phyloP scores from a whole-genome alignment of 2,329 filamentous ascomycete genomes.

The Fusarium hainanense region DNA sequence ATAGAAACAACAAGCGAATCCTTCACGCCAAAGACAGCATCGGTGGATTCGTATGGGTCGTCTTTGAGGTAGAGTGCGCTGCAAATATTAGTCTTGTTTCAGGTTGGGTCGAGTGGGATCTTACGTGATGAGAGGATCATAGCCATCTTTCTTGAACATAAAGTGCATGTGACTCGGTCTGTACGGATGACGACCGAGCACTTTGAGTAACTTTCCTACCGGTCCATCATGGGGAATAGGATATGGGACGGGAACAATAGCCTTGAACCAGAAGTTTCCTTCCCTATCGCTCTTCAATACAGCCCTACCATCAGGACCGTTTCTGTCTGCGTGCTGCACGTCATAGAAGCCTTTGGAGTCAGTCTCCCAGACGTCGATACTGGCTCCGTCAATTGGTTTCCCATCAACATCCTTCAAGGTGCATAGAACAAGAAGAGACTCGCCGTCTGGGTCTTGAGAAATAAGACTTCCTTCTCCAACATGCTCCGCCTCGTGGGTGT shows the following conservation, averaged over 20 bases:
- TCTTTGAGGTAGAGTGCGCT: constrained; percentile 24
- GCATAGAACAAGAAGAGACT: constrained; percentile 74
- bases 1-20: constrained; percentile 17
- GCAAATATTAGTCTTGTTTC: neutral
- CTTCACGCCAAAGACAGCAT: constrained; percentile 28
- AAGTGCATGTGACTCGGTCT: constrained; percentile 86
- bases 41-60: constrained; percentile 23
- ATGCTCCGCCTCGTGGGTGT: constrained; percentile 74
- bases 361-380: constrained; percentile 83
- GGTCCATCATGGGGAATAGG: constrained; percentile 87
- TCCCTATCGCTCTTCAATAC: constrained; percentile 45
- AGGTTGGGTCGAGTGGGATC: no score
- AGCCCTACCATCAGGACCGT: constrained; percentile 52
- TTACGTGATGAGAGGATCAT: constrained; percentile 29
- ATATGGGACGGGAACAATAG: constrained; percentile 86
- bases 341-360: constrained; percentile 81
- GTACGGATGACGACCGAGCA: constrained; percentile 79
- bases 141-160: constrained; percentile 72
- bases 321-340: constrained; percentile 72
- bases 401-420: constrained; percentile 71
- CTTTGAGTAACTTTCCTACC: constrained; percentile 76
- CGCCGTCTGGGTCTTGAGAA: constrained; percentile 71
- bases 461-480: constrained; percentile 66
- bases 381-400: constrained; percentile 68
- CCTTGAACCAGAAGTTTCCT: constrained; percentile 77